These are phyloP conservation scores for Theobroma cacao DNA, from an alignment of 345 rosid genomes.

Conservation along the genomic window DNA sequence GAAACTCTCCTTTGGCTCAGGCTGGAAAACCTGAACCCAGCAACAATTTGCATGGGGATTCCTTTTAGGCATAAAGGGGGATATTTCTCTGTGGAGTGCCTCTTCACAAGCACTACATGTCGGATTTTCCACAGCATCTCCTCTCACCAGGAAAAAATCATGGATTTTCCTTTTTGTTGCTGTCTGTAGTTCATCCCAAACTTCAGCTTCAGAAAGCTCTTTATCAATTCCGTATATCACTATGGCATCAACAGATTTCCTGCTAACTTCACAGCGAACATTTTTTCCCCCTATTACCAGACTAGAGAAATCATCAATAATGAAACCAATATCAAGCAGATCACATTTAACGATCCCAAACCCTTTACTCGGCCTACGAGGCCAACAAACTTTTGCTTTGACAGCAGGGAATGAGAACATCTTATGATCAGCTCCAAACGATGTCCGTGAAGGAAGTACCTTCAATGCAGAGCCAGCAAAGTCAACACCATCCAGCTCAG, in stretches of 20 bases:
- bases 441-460: slow-evolving; percentile 47
- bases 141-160: slow-evolving; percentile 55
- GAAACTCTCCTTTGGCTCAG: slow-evolving; percentile 44
- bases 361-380: slow-evolving; percentile 64
- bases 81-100: slow-evolving; percentile 50
- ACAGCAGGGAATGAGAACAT: slow-evolving; percentile 64
- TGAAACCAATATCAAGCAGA: slow-evolving; percentile 34
- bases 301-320: slow-evolving; percentile 39
- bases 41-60: slow-evolving; percentile 46
- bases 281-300: slow-evolving; percentile 46
- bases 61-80: slow-evolving; percentile 55
- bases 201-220: slow-evolving; percentile 61
- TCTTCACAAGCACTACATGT: slow-evolving; percentile 52
- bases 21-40: slow-evolving; percentile 56
- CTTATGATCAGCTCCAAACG: slow-evolving; percentile 45
- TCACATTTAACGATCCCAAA: slow-evolving; percentile 50
- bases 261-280: slow-evolving; percentile 40
- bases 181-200: slow-evolving; percentile 46
- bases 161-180: slow-evolving; percentile 50
- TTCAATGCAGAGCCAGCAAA: slow-evolving; percentile 56
- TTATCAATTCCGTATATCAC: slow-evolving; percentile 53
- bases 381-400: slow-evolving; percentile 70
- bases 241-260: slow-evolving; percentile 30
- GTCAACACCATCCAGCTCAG: slow-evolving; percentile 48
- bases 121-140: slow-evolving; percentile 43